Conservation (phyloP, 441 rosid genomes). For the Theobroma grandiflorum region DNA sequence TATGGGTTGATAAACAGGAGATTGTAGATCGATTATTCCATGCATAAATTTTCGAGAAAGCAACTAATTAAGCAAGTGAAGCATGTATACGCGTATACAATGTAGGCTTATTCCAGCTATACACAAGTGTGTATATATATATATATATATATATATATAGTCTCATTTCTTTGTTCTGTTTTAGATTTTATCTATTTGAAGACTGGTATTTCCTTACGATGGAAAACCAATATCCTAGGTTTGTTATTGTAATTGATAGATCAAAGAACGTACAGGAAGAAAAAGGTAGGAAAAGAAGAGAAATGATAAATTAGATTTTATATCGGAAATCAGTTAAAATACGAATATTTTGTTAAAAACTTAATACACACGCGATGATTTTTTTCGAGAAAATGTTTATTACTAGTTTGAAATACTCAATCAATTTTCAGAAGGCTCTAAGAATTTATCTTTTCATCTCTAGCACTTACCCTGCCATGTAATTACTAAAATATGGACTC, state of each 20-base stretch:
- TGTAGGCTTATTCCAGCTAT: background rate
- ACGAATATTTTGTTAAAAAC: background rate
- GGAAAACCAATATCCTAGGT: background rate
- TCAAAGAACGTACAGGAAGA: background rate
- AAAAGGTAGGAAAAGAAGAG: background rate
- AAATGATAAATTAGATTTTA: background rate
- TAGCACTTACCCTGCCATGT: too few relatives aligned
- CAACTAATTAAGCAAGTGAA: background rate
- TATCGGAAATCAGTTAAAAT: background rate
- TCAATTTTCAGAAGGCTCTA: background rate
- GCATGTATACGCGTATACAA: background rate
- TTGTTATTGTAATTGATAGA: background rate
- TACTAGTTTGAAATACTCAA: background rate
- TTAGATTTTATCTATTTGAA: background rate
- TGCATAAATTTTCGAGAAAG: background rate
- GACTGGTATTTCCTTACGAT: background rate
- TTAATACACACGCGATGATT: background rate
- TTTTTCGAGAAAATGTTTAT: background rate
- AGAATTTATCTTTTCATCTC: background rate
- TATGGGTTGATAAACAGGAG: conserved; percentile 59
- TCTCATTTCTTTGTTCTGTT: background rate
- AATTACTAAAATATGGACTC: too few relatives aligned
- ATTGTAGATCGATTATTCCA: conserved; percentile 38
- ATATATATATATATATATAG: too few relatives aligned
- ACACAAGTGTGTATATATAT: background rate